phyloP scores from a whole-genome alignment of 2,329 filamentous ascomycete genomes.

The Neodidymelliopsis sp. region DNA sequence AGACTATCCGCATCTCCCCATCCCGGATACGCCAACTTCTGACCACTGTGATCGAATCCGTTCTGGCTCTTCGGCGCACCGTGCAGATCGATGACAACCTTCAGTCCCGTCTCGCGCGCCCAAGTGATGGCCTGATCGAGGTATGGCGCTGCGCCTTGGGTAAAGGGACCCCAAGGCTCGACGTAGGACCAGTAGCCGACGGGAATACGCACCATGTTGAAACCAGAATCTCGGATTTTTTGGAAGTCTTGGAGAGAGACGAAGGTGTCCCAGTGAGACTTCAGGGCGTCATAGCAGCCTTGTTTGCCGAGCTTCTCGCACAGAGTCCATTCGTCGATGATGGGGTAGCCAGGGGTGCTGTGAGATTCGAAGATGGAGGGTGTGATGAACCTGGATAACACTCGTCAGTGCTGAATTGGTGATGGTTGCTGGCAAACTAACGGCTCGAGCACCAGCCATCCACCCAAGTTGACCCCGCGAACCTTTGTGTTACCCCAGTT shows the following conservation, averaged over 20 bases:
- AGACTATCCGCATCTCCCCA: conserved; percentile 60
- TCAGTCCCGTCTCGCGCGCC: conserved; percentile 60
- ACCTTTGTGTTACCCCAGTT: conserved; percentile 56
- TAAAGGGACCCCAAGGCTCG: conserved; percentile 55
- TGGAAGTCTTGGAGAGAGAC: conserved; percentile 60
- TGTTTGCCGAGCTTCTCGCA: conserved; percentile 57
- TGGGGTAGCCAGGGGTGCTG: conserved; percentile 36
- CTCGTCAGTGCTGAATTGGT: background rate
- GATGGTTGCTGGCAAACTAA: conserved; percentile 10
- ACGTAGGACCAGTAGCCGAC: conserved; percentile 63
- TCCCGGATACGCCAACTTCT: conserved; percentile 50
- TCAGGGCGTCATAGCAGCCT: conserved; percentile 52
- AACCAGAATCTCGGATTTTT: conserved; percentile 63
- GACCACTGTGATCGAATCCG: conserved; percentile 69
- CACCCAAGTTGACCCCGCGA: conserved; percentile 45
- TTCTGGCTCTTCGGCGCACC: conserved; percentile 62
- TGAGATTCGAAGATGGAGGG: conserved; percentile 60
- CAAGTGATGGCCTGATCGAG: conserved; percentile 64
- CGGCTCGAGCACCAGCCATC: conserved; percentile 47
- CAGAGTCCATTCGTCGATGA: conserved; percentile 61
- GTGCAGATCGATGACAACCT: conserved; percentile 66
- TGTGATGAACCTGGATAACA: conserved; percentile 58
- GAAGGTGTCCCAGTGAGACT: conserved; percentile 61
- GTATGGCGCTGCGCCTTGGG: conserved; percentile 60
- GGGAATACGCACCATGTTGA: conserved; percentile 67